Evolutionary conservation across 257 asterid species (phyloP), one percentile per base, ranked within the genome.

Genomic region (Ilex asprella): DNA sequence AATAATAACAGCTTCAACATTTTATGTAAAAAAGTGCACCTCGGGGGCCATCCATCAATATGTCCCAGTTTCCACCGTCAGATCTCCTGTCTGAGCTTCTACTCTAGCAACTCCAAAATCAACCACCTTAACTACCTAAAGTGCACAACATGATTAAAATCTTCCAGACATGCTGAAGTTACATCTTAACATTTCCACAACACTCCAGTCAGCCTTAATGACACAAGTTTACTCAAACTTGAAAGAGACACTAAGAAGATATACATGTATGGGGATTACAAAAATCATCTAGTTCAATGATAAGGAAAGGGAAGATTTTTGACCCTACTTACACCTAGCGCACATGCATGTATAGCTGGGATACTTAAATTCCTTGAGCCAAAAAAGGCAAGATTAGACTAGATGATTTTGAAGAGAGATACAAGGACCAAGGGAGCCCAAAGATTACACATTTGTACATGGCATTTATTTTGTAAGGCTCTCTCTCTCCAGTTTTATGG

Each of bases 1-100:
- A 43, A 2, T 41, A 46, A 54, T 27, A 31, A 2, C n/a, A 35
- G 16, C 29, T 29, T 1, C n/a, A 10, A 61, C 66, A 60, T 52
- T 65, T 32, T 10, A 12, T 67, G 41, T 49, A 65, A 43, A 56
- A 66, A 59, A 60, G 51, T 57, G 60, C 77, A 93, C 99, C 99
- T 93, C 99, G 56, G 99, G 99, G 53, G 99, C 97, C 99, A 93
- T 93, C 99, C 99, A 93, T 69, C 99, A 76, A 58, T 93, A 93
- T 0, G 99, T 93, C 73, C 99, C 99, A 16, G 99, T 93, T 80
- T 93, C 99, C 63, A 97, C 96, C 10, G 99, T 93, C 99, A 93
- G 89, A 55, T 89, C 97, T 61, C 99, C 99, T 29, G 92, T 80
- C 71, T 89, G 96, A 55, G 97, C 84, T 79, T 82, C 87, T 72